phyloP scores from a whole-genome alignment of 2,329 filamentous ascomycete species.

The Cercospora sesami region DNA sequence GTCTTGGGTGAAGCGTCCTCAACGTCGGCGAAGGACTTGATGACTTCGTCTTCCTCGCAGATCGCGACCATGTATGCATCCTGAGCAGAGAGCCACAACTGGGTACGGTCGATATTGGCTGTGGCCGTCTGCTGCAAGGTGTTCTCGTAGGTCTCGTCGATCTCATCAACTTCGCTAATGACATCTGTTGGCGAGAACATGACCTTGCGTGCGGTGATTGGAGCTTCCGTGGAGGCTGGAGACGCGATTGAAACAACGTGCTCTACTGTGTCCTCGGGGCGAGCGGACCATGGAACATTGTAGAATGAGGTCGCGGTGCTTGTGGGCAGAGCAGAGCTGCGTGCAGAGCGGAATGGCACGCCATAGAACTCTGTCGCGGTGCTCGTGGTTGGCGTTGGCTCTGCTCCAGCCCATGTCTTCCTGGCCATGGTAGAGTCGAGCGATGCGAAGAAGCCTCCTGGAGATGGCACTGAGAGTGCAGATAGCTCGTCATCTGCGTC shows the following conservation, averaged over 20 bases:
- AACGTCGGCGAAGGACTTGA: slow-evolving; percentile 34
- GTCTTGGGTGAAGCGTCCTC: slow-evolving; percentile 36
- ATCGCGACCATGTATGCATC: slow-evolving; percentile 60
- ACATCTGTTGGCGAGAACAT: slow-evolving; percentile 42
- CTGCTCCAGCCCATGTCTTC: slow-evolving; percentile 73
- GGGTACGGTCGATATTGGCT: slow-evolving; percentile 79
- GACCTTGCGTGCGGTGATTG: slow-evolving; percentile 64
- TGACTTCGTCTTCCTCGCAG: slow-evolving; percentile 36
- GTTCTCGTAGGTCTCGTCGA: slow-evolving; percentile 70
- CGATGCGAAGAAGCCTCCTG: slow-evolving; percentile 86
- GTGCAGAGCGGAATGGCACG: slow-evolving; percentile 66
- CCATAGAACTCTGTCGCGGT: slow-evolving; percentile 92
- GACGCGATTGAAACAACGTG: slow-evolving; percentile 63
- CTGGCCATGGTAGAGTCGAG: slow-evolving; percentile 69
- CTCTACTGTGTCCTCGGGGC: slow-evolving; percentile 55
- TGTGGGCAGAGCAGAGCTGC: slow-evolving; percentile 63
- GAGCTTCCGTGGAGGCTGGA: slow-evolving; percentile 43
- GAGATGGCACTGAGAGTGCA: slow-evolving; percentile 83
- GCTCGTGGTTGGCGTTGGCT: slow-evolving; percentile 72
- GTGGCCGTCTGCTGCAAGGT: slow-evolving; percentile 70
- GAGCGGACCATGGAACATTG: slow-evolving; percentile 67
- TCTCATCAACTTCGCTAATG: slow-evolving; percentile 46
- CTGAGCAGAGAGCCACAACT: slow-evolving; percentile 82
- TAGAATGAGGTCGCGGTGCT: slow-evolving; percentile 91
- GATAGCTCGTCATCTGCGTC: slow-evolving; percentile 64